Base-by-base conservation (phyloP, 176 grass and related monocot species). In the Poa annua region DNA sequence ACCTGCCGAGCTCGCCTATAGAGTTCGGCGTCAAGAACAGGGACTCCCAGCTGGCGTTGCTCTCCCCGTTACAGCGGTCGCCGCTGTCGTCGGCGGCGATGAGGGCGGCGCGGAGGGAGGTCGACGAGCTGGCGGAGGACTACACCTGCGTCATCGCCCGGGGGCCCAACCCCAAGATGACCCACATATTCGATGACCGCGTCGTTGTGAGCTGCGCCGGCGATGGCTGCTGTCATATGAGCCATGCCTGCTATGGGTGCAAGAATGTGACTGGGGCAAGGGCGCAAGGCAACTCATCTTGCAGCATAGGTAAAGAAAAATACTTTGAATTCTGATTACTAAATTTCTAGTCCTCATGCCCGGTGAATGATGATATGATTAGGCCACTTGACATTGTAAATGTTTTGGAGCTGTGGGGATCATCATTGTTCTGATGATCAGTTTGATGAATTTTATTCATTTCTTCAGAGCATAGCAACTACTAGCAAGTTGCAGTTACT, bases 101-200 rank as follows among this genome's bases (percentile, higher is more conserved):
- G n/a, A n/a, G n/a, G n/a, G n/a, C n/a, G n/a, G n/a, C n/a, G n/a
- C n/a, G n/a, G n/a, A n/a, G n/a, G n/a, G n/a, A n/a, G n/a, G n/a
- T n/a, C n/a, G n/a, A n/a, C 14, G 74, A 93, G 78, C 85, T 87
- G 19, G 83, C 88, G 53, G 53, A 56, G 24, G 88, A 82, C 51
- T 93, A 93, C 85, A 93, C 91, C 66, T 90, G 91, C 71, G 82
- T 93, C 85, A 93, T 93, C 59, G 76, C 85, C 19, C 74, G 86
- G 13, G 88, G 91, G 15, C 79, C 91, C 8, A 90, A 88, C 52
- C 88, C 91, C 22, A 90, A 35, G 81, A 93, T 84, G 71, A 93
- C 79, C 4, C 91, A 93, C 82, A 93, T 93, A 70, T 90, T 93
- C 56, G 91, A 90, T 61, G 88, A 90, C 73, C 83, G 78, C 49